Evolutionary conservation across 2,329 filamentous ascomycete genomes (phyloP), one percentile per base, ranked within the genome.

Genomic region (Alternaria solani): DNA sequence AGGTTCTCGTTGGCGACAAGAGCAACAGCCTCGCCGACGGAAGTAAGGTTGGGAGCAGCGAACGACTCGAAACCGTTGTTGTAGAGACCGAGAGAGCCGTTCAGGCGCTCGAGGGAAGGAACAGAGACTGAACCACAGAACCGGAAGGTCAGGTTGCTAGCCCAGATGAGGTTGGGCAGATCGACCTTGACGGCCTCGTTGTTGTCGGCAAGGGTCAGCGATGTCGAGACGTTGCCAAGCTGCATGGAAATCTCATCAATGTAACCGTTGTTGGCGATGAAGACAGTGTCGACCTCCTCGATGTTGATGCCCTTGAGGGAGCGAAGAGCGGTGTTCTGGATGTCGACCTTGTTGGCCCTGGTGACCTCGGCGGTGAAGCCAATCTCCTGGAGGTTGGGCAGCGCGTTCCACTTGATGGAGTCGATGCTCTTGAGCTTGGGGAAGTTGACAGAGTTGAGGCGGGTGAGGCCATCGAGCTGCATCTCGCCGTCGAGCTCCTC

Each of bases 301-400:
- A 98, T 85, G 78, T 93, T 91, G 78, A 99, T 91, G 75, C 93
- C 93, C 68, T 89, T 85, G 61, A 99, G 87, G 67, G 86, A 88
- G 78, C 83, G 86, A 70, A 99, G 87, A 80, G 89, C 88, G 51
- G 95, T 99, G 84, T 99, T 95, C 81, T 88, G 87, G 78, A 99
- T 94, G 69, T 83, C 81, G 70, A 99, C 86, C 65, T 82, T 86
- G 66, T 81, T 82, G 61, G 91, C 91, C 78, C 88, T 83, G 71
- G 85, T 88, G 72, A 98, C 84, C 81, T 86, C 77, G 83, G 85
- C 75, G 80, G 83, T 81, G 81, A 92, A 91, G 57, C 80, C 81
- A 44, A 92, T 81, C 34, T 75, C 72, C 72, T 86, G 83, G 39
- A 92, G 83, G 66, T 83, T 82, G 63, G 89, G 89, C 42, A 97